These are phyloP conservation scores for Tylopilus rubrobrunneus DNA, from an alignment of 768 basidiomycete genomes.

Conservation along the genomic window DNA sequence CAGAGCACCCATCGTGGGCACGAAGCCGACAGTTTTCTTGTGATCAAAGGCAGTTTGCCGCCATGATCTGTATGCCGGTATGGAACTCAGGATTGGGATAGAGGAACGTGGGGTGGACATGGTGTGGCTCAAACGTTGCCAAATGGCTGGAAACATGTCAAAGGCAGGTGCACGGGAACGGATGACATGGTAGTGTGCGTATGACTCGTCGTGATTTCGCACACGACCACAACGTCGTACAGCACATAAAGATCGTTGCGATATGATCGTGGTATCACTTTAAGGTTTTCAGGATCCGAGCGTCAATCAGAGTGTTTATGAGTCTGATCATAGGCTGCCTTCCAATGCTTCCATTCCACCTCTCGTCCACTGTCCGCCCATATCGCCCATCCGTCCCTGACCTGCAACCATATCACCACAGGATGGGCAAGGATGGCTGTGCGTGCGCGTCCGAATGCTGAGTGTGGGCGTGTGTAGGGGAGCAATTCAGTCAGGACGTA, in stretches of 20 bases:
- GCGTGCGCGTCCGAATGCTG: constrained; percentile 49
- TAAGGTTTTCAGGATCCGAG: too few relatives aligned
- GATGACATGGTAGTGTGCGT: too few relatives aligned
- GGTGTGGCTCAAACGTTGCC: neutral
- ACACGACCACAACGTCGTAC: too few relatives aligned
- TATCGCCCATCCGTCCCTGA: constrained; percentile 79
- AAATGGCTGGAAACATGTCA: constrained; percentile 10
- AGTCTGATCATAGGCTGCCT: constrained; percentile 45
- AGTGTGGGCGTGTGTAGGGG: constrained; percentile 50
- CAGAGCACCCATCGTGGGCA: constrained; percentile 98
- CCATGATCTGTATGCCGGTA: constrained; percentile 71
- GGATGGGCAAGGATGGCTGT: constrained; percentile 51
- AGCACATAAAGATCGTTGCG: too few relatives aligned
- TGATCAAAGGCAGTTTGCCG: constrained; percentile 54
- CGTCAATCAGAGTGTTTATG: constrained; percentile 18
- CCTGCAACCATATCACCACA: constrained; percentile 58
- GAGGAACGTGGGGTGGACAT: constrained; percentile 25
- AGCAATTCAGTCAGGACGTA: constrained; percentile 59
- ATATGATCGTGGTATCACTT: too few relatives aligned
- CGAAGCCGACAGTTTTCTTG: constrained; percentile 77
- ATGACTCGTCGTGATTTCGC: too few relatives aligned
- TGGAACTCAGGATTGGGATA: constrained; percentile 53
- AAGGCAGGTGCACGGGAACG: neutral
- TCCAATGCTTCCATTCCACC: constrained; percentile 68
- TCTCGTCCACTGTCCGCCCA: constrained; percentile 80